These are phyloP conservation scores for Naumovozyma castellii DNA, from an alignment of 805 yeast species.

Conservation along the genomic window DNA sequence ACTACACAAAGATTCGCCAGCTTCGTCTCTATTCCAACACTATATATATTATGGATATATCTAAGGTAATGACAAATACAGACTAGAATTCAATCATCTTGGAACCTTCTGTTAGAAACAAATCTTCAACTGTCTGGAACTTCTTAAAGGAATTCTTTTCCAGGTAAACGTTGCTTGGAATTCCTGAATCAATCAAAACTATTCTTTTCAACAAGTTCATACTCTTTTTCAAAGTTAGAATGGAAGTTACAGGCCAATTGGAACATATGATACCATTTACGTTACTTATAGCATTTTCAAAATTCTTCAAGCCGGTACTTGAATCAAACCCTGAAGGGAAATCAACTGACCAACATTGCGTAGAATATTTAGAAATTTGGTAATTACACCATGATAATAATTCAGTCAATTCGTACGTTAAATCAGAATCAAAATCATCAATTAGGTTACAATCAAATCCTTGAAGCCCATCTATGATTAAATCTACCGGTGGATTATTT, in stretches of 20 bases:
- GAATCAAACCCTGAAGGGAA: slow-evolving; percentile 78
- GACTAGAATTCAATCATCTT: background rate
- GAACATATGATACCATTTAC: slow-evolving; percentile 56
- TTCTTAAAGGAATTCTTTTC: slow-evolving; percentile 37
- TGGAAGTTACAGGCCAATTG: slow-evolving; percentile 53
- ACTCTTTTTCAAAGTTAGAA: slow-evolving; percentile 3
- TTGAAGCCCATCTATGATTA: slow-evolving; percentile 74
- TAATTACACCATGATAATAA: slow-evolving; percentile 61
- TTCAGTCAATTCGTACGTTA: slow-evolving; percentile 21
- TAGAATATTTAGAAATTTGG: slow-evolving; percentile 6
- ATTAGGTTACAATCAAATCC: slow-evolving; percentile 64
- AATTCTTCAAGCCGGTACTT: slow-evolving; percentile 51
- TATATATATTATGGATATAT: too few relatives aligned
- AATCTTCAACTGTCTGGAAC: slow-evolving; percentile 34
- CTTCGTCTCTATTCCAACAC: too few relatives aligned
- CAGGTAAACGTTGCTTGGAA: slow-evolving; percentile 48
- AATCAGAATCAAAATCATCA: slow-evolving; percentile 13
- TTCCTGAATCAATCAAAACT: slow-evolving; percentile 59
- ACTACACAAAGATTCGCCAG: too few relatives aligned
- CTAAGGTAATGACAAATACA: too few relatives aligned
- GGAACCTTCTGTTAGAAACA: slow-evolving; percentile 19
- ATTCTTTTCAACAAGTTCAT: slow-evolving; percentile 14
- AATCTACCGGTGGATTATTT: slow-evolving; percentile 61
- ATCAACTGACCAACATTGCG: slow-evolving; percentile 46
- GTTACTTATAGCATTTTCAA: slow-evolving; percentile 29